A percentile compares a stretch with the other conserved stretches of the same genome.
These are phyloP conservation scores for Sugiyamaella boreocaroliniensis DNA, from an alignment of 805 yeast species.

Conservation along the genomic window DNA sequence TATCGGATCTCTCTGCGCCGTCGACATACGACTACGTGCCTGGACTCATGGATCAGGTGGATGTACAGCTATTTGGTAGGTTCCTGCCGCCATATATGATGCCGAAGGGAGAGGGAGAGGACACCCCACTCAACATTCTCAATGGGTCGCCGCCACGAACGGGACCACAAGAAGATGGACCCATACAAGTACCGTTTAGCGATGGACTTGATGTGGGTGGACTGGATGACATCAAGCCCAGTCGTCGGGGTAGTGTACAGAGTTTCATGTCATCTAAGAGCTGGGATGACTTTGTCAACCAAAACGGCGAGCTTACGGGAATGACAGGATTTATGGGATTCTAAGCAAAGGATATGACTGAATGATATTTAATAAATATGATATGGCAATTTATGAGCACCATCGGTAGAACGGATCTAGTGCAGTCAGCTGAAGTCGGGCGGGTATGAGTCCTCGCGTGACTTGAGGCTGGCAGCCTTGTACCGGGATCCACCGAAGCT, in stretches of 20 bases:
- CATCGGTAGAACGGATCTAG: no score
- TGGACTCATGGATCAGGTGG: slow-evolving; percentile 79
- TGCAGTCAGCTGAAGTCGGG: neutral
- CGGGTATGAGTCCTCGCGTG: neutral
- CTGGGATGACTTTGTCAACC: slow-evolving; percentile 22
- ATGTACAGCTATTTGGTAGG: slow-evolving; percentile 77
- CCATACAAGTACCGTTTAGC: no score
- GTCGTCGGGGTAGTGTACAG: slow-evolving; percentile 2
- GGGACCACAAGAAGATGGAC: no score
- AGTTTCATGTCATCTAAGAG: slow-evolving; percentile 12
- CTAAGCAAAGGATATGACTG: neutral
- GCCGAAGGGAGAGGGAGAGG: slow-evolving; percentile 4
- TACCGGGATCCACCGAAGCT: neutral
- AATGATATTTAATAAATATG: neutral
- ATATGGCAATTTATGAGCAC: no score
- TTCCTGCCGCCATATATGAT: slow-evolving; percentile 82
- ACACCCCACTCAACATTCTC: no score
- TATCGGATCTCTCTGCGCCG: neutral
- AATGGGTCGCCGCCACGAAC: no score
- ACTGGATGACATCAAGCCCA: neutral
- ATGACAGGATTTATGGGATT: slow-evolving; percentile 14
- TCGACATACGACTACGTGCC: slow-evolving; percentile 47
- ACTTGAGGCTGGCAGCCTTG: neutral
- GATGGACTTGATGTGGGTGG: neutral
- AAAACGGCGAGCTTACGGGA: slow-evolving; percentile 20